These are phyloP conservation scores for Pleodorina starrii DNA, from an alignment of 139 green algal genomes.

Conservation along the genomic window DNA sequence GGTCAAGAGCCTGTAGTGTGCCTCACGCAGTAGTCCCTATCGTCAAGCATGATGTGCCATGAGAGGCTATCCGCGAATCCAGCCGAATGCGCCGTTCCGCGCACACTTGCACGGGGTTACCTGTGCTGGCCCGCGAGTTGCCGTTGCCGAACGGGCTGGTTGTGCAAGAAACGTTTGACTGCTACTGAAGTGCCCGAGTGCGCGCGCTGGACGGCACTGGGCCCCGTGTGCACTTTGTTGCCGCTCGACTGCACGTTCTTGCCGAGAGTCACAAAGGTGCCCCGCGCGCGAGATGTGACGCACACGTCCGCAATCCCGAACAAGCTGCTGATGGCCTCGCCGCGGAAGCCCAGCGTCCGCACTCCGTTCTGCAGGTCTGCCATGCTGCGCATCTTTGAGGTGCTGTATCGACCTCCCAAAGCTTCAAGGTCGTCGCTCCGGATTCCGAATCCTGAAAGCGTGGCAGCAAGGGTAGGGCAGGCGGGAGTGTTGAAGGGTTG, in stretches of 20 bases:
- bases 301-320: slow-evolving; percentile 50
- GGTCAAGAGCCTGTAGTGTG: too few species aligned
- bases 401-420: slow-evolving; percentile 46
- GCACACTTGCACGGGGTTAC: too few species aligned
- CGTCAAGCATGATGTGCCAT: too few species aligned
- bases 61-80: too few species aligned
- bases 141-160: slow-evolving; percentile 25
- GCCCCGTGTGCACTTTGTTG: neutral
- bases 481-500: too few species aligned
- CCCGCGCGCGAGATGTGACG: slow-evolving; percentile 56
- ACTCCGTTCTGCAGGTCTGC: slow-evolving; percentile 10
- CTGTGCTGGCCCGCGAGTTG: neutral
- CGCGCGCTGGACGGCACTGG: neutral
- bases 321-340: slow-evolving; percentile 68
- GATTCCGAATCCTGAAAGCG: too few species aligned
- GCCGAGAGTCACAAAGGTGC: slow-evolving; percentile 72
- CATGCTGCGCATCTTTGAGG: slow-evolving; percentile 53
- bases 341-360: slow-evolving; percentile 68
- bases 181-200: slow-evolving; percentile 9
- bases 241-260: neutral
- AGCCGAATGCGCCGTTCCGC: too few species aligned
- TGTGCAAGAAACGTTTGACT: slow-evolving; percentile 7
- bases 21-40: too few species aligned
- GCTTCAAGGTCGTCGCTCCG: slow-evolving; percentile 12
- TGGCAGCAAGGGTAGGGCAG: too few species aligned